Percentiles rank a stretch among this genome's conserved stretches.
Evolutionary conservation across 2,329 filamentous ascomycete species (phyloP).

Genomic region (Rutstroemia sydowiana): DNA sequence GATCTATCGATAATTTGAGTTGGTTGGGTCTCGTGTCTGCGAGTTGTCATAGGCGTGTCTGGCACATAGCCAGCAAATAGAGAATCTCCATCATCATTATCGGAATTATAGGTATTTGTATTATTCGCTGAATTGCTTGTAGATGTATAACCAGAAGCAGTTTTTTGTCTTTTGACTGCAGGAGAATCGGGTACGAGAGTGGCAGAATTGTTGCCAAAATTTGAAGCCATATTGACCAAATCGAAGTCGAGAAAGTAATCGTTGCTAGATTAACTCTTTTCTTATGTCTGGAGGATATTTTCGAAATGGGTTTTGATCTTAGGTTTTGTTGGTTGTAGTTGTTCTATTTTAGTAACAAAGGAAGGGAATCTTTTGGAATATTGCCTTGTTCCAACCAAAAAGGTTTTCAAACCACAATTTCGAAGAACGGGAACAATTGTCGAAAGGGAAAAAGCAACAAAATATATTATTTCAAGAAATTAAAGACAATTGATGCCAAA

Average conservation of each 20-base stretch:
- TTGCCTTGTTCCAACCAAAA: neutral
- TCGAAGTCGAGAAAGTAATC: neutral
- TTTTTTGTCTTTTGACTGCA: slow-evolving; percentile 29
- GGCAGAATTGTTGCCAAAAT: slow-evolving; percentile 2
- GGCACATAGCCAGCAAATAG: slow-evolving; percentile 38
- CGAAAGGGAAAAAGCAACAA: neutral
- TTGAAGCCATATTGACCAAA: slow-evolving; percentile 17
- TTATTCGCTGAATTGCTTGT: slow-evolving; percentile 21
- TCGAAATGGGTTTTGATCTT: neutral
- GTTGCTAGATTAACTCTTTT: neutral
- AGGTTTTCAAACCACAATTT: neutral
- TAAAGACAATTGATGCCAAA: neutral
- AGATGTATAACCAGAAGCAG: slow-evolving; percentile 25
- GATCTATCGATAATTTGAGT: slow-evolving; percentile 27
- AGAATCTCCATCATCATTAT: slow-evolving; percentile 40
- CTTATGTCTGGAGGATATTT: neutral
- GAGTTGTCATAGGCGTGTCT: slow-evolving; percentile 24
- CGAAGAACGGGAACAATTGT: neutral
- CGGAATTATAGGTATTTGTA: slow-evolving; percentile 29
- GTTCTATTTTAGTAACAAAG: neutral
- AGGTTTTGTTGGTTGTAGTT: neutral
- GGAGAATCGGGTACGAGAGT: slow-evolving; percentile 20
- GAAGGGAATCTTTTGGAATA: neutral
- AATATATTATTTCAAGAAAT: too few relatives aligned
- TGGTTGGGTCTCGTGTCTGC: slow-evolving; percentile 33